phyloP scores from a whole-genome alignment of 208 protist species.

The Borovskyia barvae region DNA sequence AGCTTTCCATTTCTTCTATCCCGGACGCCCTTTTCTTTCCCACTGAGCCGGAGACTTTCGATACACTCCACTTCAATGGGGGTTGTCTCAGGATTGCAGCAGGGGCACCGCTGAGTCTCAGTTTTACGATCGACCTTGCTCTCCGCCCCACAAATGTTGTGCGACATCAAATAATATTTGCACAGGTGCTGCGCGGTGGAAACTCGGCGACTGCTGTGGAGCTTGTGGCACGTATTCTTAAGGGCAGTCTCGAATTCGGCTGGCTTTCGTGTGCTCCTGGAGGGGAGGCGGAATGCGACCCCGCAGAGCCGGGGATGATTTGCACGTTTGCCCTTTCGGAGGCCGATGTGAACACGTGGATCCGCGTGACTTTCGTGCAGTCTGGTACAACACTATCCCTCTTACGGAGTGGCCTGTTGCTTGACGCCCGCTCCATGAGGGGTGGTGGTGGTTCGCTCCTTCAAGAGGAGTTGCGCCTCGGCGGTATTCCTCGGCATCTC shows the following conservation, averaged over 20 bases:
- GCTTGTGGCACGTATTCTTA: slow-evolving; percentile 50
- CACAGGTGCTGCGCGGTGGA: slow-evolving; percentile 34
- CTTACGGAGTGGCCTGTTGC: slow-evolving; percentile 60
- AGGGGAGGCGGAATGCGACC: slow-evolving; percentile 11
- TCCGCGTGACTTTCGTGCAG: slow-evolving; percentile 80
- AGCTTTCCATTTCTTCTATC: slow-evolving; percentile 16
- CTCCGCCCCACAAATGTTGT: slow-evolving; percentile 47
- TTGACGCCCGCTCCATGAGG: slow-evolving; percentile 32
- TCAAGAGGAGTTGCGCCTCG: slow-evolving; percentile 60
- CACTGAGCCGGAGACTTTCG: slow-evolving; percentile 16
- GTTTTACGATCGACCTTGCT: slow-evolving; percentile 74
- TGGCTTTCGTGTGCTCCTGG: slow-evolving; percentile 29
- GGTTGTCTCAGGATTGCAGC: slow-evolving; percentile 61
- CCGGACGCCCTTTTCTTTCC: slow-evolving; percentile 12
- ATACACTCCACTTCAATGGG: slow-evolving; percentile 69
- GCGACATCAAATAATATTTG: slow-evolving; percentile 70
- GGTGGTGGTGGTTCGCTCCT: slow-evolving; percentile 34
- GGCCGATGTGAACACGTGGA: slow-evolving; percentile 30
- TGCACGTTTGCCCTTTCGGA: slow-evolving; percentile 23
- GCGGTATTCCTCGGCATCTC: slow-evolving; percentile 44
- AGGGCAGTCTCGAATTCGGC: slow-evolving; percentile 57
- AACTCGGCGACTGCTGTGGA: slow-evolving; percentile 8
- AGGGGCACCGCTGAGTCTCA: slow-evolving; percentile 32
- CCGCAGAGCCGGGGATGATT: slow-evolving; percentile 1
- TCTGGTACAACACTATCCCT: slow-evolving; percentile 45